Evolutionary conservation across 768 basidiomycete genomes (phyloP).

Genomic region (Punctularia strigosozonata): DNA sequence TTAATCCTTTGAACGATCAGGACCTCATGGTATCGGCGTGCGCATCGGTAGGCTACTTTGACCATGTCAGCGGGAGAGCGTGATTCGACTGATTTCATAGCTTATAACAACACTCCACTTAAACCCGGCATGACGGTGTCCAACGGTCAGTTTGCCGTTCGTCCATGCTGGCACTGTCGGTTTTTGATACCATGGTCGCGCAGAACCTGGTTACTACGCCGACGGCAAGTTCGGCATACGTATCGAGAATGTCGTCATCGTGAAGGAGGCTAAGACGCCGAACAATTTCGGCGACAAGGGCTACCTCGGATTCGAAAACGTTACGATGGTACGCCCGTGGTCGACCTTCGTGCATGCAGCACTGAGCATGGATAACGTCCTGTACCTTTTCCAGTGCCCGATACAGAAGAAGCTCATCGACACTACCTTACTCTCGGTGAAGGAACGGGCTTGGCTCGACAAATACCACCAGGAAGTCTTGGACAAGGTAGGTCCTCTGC

Average conservation of each 20-base stretch:
- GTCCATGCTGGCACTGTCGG: background rate
- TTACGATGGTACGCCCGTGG: slow-evolving; percentile 64
- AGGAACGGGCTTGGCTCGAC: slow-evolving; percentile 79
- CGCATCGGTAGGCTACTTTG: slow-evolving; percentile 24
- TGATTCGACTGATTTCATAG: slow-evolving; percentile 16
- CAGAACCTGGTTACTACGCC: slow-evolving; percentile 86
- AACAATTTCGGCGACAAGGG: slow-evolving; percentile 75
- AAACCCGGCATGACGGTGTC: slow-evolving; percentile 86
- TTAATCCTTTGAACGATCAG: slow-evolving; percentile 13
- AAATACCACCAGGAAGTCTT: slow-evolving; percentile 68
- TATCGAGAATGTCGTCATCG: slow-evolving; percentile 82
- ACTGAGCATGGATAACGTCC: background rate
- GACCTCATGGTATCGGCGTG: slow-evolving; percentile 53
- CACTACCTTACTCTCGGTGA: slow-evolving; percentile 38
- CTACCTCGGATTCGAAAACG: slow-evolving; percentile 73
- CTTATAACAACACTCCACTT: slow-evolving; percentile 57
- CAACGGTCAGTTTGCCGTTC: slow-evolving; percentile 40
- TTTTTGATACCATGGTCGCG: background rate
- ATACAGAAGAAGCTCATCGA: slow-evolving; percentile 82
- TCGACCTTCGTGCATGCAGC: background rate
- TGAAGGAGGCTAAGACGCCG: slow-evolving; percentile 55
- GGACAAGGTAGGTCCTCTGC: slow-evolving; percentile 60
- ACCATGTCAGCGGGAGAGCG: no score
- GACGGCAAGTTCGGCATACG: slow-evolving; percentile 90
- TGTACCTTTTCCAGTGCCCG: slow-evolving; percentile 41